Percentiles rank a stretch among this genome's conserved stretches.
Evolutionary conservation across 768 basidiomycete genomes (phyloP).

Genomic region (Suillus plorans): DNA sequence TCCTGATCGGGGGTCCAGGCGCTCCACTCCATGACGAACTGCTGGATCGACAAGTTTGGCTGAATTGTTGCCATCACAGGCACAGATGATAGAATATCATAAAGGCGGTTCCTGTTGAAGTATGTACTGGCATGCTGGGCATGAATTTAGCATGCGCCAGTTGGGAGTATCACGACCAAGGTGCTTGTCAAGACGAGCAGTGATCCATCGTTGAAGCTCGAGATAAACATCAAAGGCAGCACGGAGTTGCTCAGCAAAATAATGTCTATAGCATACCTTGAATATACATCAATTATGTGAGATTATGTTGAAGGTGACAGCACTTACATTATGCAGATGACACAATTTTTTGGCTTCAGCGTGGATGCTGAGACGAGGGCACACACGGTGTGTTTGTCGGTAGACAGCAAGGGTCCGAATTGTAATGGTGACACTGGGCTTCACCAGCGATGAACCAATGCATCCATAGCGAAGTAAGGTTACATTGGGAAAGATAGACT

Average conservation of each 20-base stretch:
- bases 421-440: not conserved
- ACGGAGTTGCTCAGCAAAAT: not conserved
- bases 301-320: not conserved
- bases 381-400: not conserved
- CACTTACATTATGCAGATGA: not conserved
- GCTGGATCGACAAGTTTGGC: not conserved
- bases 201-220: not conserved
- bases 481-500: not conserved
- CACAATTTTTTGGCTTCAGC: not conserved
- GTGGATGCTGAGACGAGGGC: not conserved
- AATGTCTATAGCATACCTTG: not conserved
- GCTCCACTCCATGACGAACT: not conserved
- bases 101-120: not conserved
- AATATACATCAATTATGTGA: not conserved
- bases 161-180: not conserved
- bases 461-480: not conserved
- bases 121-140: not conserved
- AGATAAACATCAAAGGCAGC: not conserved
- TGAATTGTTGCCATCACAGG: not conserved
- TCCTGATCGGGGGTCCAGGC: not conserved
- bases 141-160: not conserved
- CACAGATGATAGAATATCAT: not conserved
- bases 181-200: not conserved
- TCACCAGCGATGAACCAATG: not conserved
- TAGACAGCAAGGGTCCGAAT: not conserved